phyloP scores from a whole-genome alignment of 352 stramenopile genomes.

The Phytopythium delawarense region DNA sequence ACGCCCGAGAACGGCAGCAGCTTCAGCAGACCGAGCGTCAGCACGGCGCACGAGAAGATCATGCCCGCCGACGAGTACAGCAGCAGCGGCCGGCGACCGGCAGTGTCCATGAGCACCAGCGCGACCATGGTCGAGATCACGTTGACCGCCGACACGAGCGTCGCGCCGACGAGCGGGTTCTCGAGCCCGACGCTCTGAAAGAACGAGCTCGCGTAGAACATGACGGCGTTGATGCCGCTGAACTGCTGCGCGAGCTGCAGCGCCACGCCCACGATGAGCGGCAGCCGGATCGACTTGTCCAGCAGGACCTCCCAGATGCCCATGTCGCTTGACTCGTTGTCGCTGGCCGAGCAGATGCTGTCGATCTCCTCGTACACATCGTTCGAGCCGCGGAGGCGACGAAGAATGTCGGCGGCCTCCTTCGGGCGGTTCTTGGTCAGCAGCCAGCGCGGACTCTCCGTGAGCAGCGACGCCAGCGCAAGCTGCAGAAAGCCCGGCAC shows the following conservation, averaged over 20 bases:
- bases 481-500: constrained; percentile 64
- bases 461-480: constrained; percentile 53
- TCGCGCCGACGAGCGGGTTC: constrained; percentile 59
- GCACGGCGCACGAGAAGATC: constrained; percentile 60
- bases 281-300: constrained; percentile 59
- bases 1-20: constrained; percentile 59
- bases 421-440: constrained; percentile 72
- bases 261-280: constrained; percentile 52
- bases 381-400: constrained; percentile 56
- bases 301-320: constrained; percentile 62
- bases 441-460: constrained; percentile 66
- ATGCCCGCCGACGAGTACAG: constrained; percentile 70
- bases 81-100: constrained; percentile 54
- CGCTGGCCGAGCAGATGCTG: constrained; percentile 74
- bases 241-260: constrained; percentile 71
- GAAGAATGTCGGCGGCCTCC: constrained; percentile 65
- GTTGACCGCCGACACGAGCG: constrained; percentile 64
- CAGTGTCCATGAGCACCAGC: constrained; percentile 73
- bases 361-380: constrained; percentile 82
- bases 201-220: constrained; percentile 79
- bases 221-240: constrained; percentile 73
- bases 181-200: constrained; percentile 68
- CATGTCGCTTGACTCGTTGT: constrained; percentile 62
- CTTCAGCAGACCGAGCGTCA: constrained; percentile 66
- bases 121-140: constrained; percentile 69